These are phyloP conservation scores for Mariannaea sp. DNA, from an alignment of 2,329 filamentous ascomycete genomes.

Conservation along the genomic window DNA sequence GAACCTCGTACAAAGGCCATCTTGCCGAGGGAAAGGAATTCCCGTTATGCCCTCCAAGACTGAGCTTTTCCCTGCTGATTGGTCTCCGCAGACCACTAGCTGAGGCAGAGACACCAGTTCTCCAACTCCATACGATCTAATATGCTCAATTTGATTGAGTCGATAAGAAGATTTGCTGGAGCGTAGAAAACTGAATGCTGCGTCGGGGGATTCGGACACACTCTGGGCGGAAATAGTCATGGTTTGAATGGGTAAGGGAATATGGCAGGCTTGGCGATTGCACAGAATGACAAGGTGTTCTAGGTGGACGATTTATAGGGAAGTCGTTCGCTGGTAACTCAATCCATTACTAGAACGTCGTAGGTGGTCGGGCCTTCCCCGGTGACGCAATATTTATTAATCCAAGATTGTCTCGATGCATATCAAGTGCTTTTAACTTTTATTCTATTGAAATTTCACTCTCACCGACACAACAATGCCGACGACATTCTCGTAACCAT, in stretches of 20 bases:
- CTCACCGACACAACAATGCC: no score
- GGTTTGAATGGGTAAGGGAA: not conserved
- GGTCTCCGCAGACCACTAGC: constrained; percentile 1
- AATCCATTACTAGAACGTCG: no score
- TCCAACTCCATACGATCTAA: constrained; percentile 1
- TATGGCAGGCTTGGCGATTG: no score
- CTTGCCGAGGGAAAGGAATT: not conserved
- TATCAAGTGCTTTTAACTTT: no score
- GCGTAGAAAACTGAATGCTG: not conserved
- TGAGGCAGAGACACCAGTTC: constrained; percentile 1
- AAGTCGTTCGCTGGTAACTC: no score
- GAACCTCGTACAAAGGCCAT: not conserved
- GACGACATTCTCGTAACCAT: no score
- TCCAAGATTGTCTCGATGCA: no score
- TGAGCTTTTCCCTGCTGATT: constrained; percentile 1
- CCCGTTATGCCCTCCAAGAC: not conserved
- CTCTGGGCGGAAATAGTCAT: constrained; percentile 4
- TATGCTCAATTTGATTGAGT: not conserved
- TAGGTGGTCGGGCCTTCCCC: no score
- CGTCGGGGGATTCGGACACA: not conserved
- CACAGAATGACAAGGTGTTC: no score
- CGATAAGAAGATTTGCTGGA: not conserved
- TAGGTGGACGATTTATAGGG: no score
- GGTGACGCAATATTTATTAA: no score
- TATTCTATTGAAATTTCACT: no score